These are phyloP conservation scores for Lactarius psammicola DNA, from an alignment of 768 basidiomycete genomes.

Conservation along the genomic window DNA sequence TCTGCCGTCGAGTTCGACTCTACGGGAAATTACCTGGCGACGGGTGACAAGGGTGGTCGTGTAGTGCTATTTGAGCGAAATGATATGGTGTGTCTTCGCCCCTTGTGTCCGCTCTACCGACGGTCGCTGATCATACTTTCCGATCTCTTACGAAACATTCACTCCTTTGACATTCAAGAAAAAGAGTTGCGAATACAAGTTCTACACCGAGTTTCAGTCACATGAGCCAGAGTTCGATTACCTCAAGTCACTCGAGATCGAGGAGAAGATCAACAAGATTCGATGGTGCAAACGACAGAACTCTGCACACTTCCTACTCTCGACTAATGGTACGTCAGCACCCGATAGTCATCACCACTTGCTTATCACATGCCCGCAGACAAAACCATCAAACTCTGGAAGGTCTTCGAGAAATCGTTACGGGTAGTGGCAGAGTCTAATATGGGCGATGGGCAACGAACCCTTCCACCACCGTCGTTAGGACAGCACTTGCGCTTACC, in stretches of 20 bases:
- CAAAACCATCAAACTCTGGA: conserved; percentile 99
- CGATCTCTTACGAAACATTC: conserved; percentile 26
- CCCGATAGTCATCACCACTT: conserved; percentile 19
- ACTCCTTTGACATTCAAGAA: conserved; percentile 55
- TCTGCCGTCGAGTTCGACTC: conserved; percentile 99
- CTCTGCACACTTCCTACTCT: conserved; percentile 92
- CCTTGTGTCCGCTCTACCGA: conserved; percentile 5
- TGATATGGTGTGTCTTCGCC: conserved; percentile 69
- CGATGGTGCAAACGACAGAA: conserved; percentile 99
- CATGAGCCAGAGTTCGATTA: conserved; percentile 99
- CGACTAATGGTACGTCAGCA: conserved; percentile 79
- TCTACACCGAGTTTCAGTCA: conserved; percentile 99
- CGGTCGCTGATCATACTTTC: conserved; percentile 17
- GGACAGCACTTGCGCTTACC: conserved; percentile 76
- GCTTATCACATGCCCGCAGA: conserved; percentile 48
- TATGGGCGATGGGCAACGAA: conserved; percentile 75
- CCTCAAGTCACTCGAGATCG: conserved; percentile 98
- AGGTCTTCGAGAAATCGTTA: conserved; percentile 98
- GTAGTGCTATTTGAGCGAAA: conserved; percentile 99
- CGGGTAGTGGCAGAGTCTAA: conserved; percentile 97
- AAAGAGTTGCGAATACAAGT: conserved; percentile 99
- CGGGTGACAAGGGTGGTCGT: conserved; percentile 98
- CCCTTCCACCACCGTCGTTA: conserved; percentile 59
- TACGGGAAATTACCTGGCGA: conserved; percentile 98
- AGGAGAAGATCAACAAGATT: conserved; percentile 99